A percentile compares a stretch with the other conserved stretches of the same genome.
Conservation (phyloP, 192 early-diverging fungal genomes). For the Paraglomus occultum region DNA sequence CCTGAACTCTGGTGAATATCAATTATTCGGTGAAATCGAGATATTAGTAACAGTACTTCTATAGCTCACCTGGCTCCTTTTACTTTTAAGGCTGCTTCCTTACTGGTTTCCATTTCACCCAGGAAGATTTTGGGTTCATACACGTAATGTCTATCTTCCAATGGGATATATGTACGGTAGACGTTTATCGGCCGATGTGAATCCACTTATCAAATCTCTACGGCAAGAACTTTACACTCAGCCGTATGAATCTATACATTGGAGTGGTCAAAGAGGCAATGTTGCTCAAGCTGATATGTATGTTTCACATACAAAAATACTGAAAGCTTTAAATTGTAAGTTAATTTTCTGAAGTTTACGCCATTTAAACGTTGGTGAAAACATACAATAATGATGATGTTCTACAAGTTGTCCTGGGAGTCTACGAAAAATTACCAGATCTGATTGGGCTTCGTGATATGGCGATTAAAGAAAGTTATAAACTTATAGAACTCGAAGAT, state of each 20-base stretch:
- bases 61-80: too few relatives aligned
- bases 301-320: slow-evolving; percentile 73
- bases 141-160: slow-evolving; percentile 88
- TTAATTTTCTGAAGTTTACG: slow-evolving; percentile 15
- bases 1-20: slow-evolving; percentile 80
- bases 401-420: slow-evolving; percentile 45
- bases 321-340: slow-evolving; percentile 73
- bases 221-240: slow-evolving; percentile 88
- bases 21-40: background rate
- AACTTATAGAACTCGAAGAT: slow-evolving; percentile 86
- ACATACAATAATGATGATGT: background rate
- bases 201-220: slow-evolving; percentile 70
- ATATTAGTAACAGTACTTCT: background rate
- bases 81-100: slow-evolving; percentile 66
- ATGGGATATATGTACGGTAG: slow-evolving; percentile 92
- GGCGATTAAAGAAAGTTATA: slow-evolving; percentile 73
- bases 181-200: slow-evolving; percentile 56
- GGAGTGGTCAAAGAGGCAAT: slow-evolving; percentile 79
- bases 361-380: background rate
- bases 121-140: slow-evolving; percentile 93
- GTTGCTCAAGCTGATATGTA: slow-evolving; percentile 80
- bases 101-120: slow-evolving; percentile 79
- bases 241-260: slow-evolving; percentile 84
- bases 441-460: slow-evolving; percentile 53
- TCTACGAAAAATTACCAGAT: slow-evolving; percentile 74